phyloP scores from a whole-genome alignment of 176 grass and related monocot species.

The Typha latifolia region DNA sequence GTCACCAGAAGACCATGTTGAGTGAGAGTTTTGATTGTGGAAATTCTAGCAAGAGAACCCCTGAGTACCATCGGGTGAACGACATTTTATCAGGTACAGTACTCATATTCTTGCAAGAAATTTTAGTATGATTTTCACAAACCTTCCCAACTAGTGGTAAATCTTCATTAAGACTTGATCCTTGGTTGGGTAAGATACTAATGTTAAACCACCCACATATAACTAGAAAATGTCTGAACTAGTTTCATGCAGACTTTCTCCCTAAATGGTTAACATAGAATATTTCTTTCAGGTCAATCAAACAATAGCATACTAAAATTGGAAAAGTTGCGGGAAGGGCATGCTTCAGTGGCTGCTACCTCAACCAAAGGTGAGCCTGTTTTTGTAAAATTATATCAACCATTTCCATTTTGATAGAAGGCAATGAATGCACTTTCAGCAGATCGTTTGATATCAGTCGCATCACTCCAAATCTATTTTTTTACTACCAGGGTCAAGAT shows the following conservation, averaged over 20 bases:
- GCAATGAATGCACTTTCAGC: background rate
- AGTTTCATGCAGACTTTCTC: background rate
- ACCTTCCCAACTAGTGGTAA: background rate
- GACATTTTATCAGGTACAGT: conserved; percentile 67
- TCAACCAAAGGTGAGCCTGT: conserved; percentile 61
- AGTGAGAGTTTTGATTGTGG: conserved; percentile 43
- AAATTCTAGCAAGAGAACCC: conserved; percentile 50
- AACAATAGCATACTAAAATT: conserved; percentile 31
- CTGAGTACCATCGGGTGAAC: conserved; percentile 43
- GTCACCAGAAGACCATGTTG: conserved; percentile 20
- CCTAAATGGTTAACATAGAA: background rate
- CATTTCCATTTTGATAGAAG: background rate
- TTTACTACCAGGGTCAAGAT: conserved; percentile 63
- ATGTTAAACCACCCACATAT: background rate
- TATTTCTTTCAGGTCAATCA: conserved; percentile 44
- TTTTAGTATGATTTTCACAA: background rate
- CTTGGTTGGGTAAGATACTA: no score
- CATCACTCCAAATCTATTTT: background rate
- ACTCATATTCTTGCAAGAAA: background rate
- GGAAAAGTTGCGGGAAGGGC: conserved; percentile 49
- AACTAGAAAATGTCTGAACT: background rate
- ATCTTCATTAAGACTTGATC: background rate
- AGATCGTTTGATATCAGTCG: background rate
- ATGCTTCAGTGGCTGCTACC: conserved; percentile 24
- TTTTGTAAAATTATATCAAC: background rate